Evolutionary conservation across 495 filamentous ascomycete genomes (phyloP), one percentile per base, ranked within the genome.

Genomic region (Tuber magnatum): DNA sequence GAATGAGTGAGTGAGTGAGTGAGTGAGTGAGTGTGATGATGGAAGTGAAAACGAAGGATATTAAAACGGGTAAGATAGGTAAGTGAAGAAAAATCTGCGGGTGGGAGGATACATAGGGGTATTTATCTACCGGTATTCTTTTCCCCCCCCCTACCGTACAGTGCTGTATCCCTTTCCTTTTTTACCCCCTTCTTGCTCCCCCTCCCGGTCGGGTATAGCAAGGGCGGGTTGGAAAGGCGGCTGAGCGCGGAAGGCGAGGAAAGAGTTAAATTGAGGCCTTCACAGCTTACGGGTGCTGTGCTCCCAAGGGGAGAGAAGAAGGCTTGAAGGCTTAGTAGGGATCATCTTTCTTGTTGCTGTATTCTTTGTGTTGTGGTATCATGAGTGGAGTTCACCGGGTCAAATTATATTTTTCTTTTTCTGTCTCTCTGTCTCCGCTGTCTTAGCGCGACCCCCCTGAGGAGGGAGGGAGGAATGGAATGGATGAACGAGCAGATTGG

Each of bases 41-140:
- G 56, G 56, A 32, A 44, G 71, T 14, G 32, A 68, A 65, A 48
- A 73, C 39, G 44, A 35, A 69, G 32, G 28, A 32, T 70, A 51
- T 68, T 71, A 71, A 73, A 65, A 76, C 69, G 41, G 40, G 44
- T n/a, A 61, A 28, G 51, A 61, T 32, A 28, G 12, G 51, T 4
- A 32, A 14, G 51, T 61, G 51, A 28, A n/a, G n/a, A 32, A 32
- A 61, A 61, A 4, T 12, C 10, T 61, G 9, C 24, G 9, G 51
- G 51, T 14, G 51, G 51, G 51, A 28, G 51, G 24, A 14, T 12
- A 32, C 51, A 61, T 61, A 10, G 16, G 12, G 56, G 28, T 65
- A 65, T 65, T 65, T 65, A 65, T 65, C 56, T 65, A 18, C 35
- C n/a, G n/a, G n/a, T n/a, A n/a, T n/a, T n/a, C n/a, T n/a, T n/a